These are phyloP conservation scores for Skeletonema costatum DNA, from an alignment of 108 stramenopile genomes.

Conservation along the genomic window DNA sequence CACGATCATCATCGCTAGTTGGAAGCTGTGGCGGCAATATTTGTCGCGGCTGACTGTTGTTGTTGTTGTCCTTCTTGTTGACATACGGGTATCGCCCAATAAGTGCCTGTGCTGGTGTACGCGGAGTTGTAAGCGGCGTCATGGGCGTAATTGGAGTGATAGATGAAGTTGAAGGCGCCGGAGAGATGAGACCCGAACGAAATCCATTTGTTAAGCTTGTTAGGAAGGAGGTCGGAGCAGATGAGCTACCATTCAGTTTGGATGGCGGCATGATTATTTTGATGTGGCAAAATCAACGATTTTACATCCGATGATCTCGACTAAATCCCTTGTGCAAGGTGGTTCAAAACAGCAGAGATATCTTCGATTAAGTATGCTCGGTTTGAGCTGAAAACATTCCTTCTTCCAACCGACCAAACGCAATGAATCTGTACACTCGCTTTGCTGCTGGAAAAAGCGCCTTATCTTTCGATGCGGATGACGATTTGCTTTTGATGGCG, in stretches of 20 bases:
- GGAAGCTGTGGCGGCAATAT: background rate
- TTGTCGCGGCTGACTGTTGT: background rate
- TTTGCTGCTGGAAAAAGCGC: too few species aligned
- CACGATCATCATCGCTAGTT: constrained; percentile 15
- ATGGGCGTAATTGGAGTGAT: constrained; percentile 3
- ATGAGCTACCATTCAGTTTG: background rate
- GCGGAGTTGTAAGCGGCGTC: constrained; percentile 22
- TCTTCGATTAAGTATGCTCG: background rate
- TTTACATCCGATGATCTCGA: background rate
- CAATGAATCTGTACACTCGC: background rate
- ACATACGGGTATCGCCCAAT: background rate
- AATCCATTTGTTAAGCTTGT: constrained; percentile 1
- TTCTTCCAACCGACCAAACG: background rate
- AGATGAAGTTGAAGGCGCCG: constrained; percentile 14
- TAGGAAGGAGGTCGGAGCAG: background rate
- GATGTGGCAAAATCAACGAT: background rate
- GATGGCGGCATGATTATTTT: background rate
- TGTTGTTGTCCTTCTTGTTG: constrained; percentile 1
- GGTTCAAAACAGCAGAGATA: background rate
- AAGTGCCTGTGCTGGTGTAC: background rate
- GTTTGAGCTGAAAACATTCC: background rate
- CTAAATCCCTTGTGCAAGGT: background rate
- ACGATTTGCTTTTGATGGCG: background rate
- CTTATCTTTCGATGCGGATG: background rate
- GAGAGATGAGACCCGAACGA: constrained; percentile 4